Evolutionary conservation across 192 early-diverging fungal genomes (phyloP), one percentile per base, ranked within the genome.

Genomic region (Dissophora globulifera): DNA sequence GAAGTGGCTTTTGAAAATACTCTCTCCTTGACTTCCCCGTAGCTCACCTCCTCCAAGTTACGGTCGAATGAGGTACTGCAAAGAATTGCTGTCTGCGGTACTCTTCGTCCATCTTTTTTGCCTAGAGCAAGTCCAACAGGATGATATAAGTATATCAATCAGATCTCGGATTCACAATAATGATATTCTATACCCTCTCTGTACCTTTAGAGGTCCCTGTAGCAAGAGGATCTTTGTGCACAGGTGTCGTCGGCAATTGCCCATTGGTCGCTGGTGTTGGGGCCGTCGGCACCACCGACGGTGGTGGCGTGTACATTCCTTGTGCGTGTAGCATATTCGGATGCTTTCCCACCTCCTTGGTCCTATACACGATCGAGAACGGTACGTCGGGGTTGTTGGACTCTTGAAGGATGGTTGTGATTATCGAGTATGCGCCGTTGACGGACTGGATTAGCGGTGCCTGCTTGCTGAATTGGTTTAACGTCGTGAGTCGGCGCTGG

Each of bases 401-500:
- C 31, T 75, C 71, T 17, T 66, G 69, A 2, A 74, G 42, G 15
- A 74, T 74, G 22, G 55, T 58, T 6, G 69, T 74, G 38, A 74
- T 64, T 62, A 74, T 64, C 1, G 69, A 74, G 42, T 64, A 64
- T 2, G 69, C 69, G 6, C 69, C 69, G 25, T 3, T 51, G 31
- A 74, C 45, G 13, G 69, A 74, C 23, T 74, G 69, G 12, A 74
- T 74, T 4, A 64, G 16, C 0, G 69, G 61, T 16, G 61, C 61
- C 29, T 74, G 50, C 54, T 82, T 82, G 29, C 74, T 78, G 33
- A 82, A 72, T 13, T 72, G 54, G 27, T 71, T 67, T 20, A 78
- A 27, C 12, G 74, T 82, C 48, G 41, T 64, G 11, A 82, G 32
- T 45, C 80, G 58, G 12, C 80, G 62, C 46, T 69, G 63, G 22